phyloP scores from a whole-genome alignment of 805 yeast species.

The Teunomyces atbi region DNA sequence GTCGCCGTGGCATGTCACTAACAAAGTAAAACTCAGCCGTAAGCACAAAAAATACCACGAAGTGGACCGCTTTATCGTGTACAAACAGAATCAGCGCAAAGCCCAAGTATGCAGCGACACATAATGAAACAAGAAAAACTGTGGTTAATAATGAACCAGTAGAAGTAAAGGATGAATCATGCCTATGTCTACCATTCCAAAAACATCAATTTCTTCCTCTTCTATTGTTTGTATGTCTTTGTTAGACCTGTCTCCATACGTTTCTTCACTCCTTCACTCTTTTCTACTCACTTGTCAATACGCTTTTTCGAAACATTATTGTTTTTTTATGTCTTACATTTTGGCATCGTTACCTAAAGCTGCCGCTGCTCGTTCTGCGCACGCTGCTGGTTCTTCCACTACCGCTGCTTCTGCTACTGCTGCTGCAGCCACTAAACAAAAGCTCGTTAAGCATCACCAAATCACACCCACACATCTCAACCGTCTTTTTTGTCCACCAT shows the following conservation, averaged over 20 bases:
- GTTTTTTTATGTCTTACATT: background rate
- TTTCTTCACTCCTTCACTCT: no score
- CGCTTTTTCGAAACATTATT: background rate
- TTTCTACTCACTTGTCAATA: conserved; percentile 3
- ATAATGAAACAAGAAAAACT: conserved; percentile 28
- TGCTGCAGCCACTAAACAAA: background rate
- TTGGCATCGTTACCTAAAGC: background rate
- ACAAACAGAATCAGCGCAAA: conserved; percentile 46
- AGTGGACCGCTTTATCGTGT: conserved; percentile 55
- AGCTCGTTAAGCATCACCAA: conserved; percentile 4
- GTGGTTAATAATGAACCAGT: background rate
- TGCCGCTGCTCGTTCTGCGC: background rate
- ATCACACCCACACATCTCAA: conserved; percentile 25
- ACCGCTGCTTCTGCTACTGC: background rate
- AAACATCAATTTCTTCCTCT: no score
- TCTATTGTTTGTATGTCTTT: no score
- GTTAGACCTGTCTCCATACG: no score
- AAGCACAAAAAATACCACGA: conserved; percentile 43
- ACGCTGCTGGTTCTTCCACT: no score
- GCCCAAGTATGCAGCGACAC: conserved; percentile 46
- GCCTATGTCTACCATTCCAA: no score
- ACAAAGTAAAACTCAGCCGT: conserved; percentile 49
- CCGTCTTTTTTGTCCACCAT: conserved; percentile 16
- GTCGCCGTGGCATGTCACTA: conserved; percentile 32
- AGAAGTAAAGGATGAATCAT: no score